Conservation (phyloP, 768 basidiomycete genomes). For the Russula sp. region DNA sequence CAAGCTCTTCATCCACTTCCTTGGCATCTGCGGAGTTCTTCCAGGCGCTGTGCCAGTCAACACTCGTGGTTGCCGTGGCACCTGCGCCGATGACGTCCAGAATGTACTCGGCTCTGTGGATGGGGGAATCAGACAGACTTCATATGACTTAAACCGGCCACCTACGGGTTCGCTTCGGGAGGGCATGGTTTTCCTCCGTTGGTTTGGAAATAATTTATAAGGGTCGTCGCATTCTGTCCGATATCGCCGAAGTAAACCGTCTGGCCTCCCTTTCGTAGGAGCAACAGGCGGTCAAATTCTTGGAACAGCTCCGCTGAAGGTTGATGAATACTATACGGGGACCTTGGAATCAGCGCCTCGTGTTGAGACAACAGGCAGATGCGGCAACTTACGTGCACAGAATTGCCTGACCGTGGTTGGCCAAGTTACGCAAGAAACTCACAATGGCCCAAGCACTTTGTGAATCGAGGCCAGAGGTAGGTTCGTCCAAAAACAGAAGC, state of each 20-base stretch:
- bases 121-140: not conserved
- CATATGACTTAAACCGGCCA: slow-evolving; percentile 3
- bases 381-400: slow-evolving; percentile 67
- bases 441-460: slow-evolving; percentile 85
- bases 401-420: slow-evolving; percentile 81
- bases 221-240: slow-evolving; percentile 54
- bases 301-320: slow-evolving; percentile 85
- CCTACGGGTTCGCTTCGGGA: slow-evolving; percentile 63
- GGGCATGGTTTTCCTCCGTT: slow-evolving; percentile 65
- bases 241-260: slow-evolving; percentile 68
- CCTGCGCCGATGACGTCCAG: slow-evolving; percentile 58
- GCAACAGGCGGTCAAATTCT: slow-evolving; percentile 74
- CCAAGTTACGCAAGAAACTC: slow-evolving; percentile 68
- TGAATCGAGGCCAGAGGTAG: slow-evolving; percentile 81
- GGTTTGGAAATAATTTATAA: slow-evolving; percentile 75
- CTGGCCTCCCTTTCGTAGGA: slow-evolving; percentile 74
- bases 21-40: slow-evolving; percentile 43
- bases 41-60: slow-evolving; percentile 55
- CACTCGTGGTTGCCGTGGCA: slow-evolving; percentile 42
- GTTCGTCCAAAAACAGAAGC: slow-evolving; percentile 84
- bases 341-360: not conserved
- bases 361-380: not conserved
- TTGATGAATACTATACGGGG: slow-evolving; percentile 43
- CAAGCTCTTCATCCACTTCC: slow-evolving; percentile 43
- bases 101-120: slow-evolving; percentile 46